Evolutionary conservation across 2,329 filamentous ascomycete genomes (phyloP), one percentile per base, ranked within the genome.

Genomic region (Colletotrichum tamarilloi): DNA sequence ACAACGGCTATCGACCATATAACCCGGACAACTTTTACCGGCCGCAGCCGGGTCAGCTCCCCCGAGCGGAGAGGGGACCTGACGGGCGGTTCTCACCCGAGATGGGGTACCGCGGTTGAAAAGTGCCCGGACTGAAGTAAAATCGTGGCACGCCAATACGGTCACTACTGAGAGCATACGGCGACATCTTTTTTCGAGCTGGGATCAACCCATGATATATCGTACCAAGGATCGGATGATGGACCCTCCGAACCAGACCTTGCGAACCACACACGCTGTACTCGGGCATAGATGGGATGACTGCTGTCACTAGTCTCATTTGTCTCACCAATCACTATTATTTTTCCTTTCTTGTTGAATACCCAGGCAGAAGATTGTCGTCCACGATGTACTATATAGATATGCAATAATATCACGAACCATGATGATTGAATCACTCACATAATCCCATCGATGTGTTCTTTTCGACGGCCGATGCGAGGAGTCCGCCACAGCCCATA

Each of bases 41-140:
- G 16, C 38, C 67, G 14, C 46, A 30, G 26, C 64, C 60, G 19
- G 72, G 74, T 2, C 67, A 68, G 2, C 24, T 75, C 6, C 74
- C 74, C 7, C 53, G 73, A 30, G 74, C 72, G 1, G 68, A 75
- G 16, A 53, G 68, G 26, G 72, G 62, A 14, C 58, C 74, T 9
- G 72, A 74, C 1, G 73, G 74, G 19, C 66, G 73, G 11, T 75
- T 65, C 22, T 56, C 32, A 24, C 62, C 62, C 6, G 62, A 56
- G 1, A 30, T 30, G 5, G 30, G 52, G 14, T 57, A 57, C 11
- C 9, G 49, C 4, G 19, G 62, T 11, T n/a, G 35, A 28, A 2
- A 24, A n/a, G 5, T 1, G 3, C 6, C 24, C 2, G n/a, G 38
- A 26, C 6, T 30, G 22, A 22, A 49, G 19, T 22, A 26, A 26